These are phyloP conservation scores for Stagonosporopsis rhizophila DNA, from an alignment of 2,329 filamentous ascomycete genomes.

Conservation along the genomic window DNA sequence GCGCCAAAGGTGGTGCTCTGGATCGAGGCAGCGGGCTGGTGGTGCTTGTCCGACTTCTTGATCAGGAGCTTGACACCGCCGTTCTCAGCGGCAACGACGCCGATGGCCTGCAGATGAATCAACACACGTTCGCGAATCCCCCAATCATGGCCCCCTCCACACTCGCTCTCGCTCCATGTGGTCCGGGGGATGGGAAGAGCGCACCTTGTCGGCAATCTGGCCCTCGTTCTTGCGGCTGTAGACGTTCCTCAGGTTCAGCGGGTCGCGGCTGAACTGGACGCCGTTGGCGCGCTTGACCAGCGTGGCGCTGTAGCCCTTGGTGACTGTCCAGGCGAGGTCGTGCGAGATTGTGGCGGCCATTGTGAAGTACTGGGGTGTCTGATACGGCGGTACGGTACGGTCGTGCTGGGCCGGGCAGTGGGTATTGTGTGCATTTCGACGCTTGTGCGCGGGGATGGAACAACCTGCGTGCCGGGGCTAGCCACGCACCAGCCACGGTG, in stretches of 20 bases:
- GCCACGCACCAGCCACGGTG: not conserved
- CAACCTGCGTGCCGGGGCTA: constrained; percentile 12
- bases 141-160: too few relatives aligned
- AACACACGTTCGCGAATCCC: too few relatives aligned
- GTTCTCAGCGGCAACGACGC: constrained; percentile 76
- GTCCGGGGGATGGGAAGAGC: not conserved
- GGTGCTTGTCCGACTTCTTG: constrained; percentile 78
- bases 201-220: constrained; percentile 92
- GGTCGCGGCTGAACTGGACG: constrained; percentile 90
- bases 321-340: constrained; percentile 94
- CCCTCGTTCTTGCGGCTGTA: constrained; percentile 94
- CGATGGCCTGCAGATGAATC: constrained; percentile 70
- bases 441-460: constrained; percentile 33
- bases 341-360: constrained; percentile 73
- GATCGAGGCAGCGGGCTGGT: constrained; percentile 74
- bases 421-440: constrained; percentile 12
- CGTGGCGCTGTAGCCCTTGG: constrained; percentile 86
- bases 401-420: constrained; percentile 19
- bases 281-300: constrained; percentile 90
- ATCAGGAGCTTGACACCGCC: constrained; percentile 80
- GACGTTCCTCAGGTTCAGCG: constrained; percentile 90
- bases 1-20: constrained; percentile 73
- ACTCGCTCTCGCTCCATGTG: not conserved
- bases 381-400: constrained; percentile 31
- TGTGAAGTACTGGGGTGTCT: constrained; percentile 39